Base-by-base conservation (phyloP, 805 yeast species). In the Myxozyma geophila region DNA sequence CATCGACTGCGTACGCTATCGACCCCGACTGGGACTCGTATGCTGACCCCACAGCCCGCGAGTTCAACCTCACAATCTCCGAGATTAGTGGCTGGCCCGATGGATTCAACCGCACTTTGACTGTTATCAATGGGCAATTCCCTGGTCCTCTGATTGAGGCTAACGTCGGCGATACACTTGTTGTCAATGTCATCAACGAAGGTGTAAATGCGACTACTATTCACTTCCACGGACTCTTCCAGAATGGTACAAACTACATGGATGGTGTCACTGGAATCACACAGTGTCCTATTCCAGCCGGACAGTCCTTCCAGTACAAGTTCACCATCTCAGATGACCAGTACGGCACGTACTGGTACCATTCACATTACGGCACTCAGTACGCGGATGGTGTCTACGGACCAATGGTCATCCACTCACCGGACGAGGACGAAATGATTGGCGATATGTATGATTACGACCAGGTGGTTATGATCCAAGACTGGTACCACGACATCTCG, bases 331-430 rank as follows among this genome's bases (percentile, higher is more conserved):
- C 92, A 62, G 84, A 83, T 50, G 57, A 47, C 44, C 97, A 93
- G 77, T 85, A 81, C 63, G 99, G 99, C 73, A 83, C 96, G 19
- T 93, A 81, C 81, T 93, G 98, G 99, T 93, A 93, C 81, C 99
- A 93, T 77, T 90, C 98, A 40, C 99, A 93, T 78, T 85, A 93
- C 35, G 78, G 83, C 19, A 92, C 92, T 69, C 96, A 92, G 77
- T 91, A 91, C 73, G 90, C 92, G 76, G 99, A 93, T 74, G 99
- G 99, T 74, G 69, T 84, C 3, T 74, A 77, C 19, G 87, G 86
- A 7, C 81, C 81, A 1, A 69, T 83, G 33, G 75, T 82, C 36
- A 72, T 80, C 6, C 82, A 80, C 56, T 80, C 82, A 0, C 64
- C 69, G 17, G 70, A 67, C 3, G 80, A 79, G 59, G 64, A 70